Conservation (phyloP, 2,329 filamentous ascomycete genomes). For the Bipolaris victoriae region DNA sequence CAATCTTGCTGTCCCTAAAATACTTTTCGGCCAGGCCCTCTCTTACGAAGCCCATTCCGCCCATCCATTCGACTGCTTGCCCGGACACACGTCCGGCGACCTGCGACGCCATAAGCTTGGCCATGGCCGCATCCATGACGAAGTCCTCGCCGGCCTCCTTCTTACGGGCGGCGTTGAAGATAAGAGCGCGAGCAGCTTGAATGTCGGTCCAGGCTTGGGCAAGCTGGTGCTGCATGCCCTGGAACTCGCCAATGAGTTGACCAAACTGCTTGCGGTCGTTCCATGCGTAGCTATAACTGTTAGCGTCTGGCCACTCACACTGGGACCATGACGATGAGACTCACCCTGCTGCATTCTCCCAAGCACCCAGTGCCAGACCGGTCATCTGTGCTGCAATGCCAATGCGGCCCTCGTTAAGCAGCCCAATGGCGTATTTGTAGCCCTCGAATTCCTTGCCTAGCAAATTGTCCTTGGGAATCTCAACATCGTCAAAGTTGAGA, state of each 20-base stretch:
- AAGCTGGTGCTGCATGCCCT: constrained; percentile 99
- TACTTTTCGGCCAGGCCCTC: constrained; percentile 98
- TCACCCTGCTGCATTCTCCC: constrained; percentile 86
- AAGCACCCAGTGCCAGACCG: constrained; percentile 89
- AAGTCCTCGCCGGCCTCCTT: constrained; percentile 98
- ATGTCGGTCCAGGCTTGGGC: constrained; percentile 97
- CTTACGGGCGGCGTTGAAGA: constrained; percentile 95
- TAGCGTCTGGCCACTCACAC: constrained; percentile 1
- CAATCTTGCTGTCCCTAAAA: constrained; percentile 97
- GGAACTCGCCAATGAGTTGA: constrained; percentile 90
- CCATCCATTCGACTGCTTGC: constrained; percentile 97
- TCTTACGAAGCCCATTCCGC: constrained; percentile 96
- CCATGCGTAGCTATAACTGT: constrained; percentile 76
- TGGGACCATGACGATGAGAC: constrained; percentile 26
- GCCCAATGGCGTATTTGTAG: constrained; percentile 95
- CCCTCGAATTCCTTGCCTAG: constrained; percentile 88
- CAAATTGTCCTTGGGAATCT: constrained; percentile 85
- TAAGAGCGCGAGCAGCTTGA: constrained; percentile 83
- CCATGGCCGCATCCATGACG: constrained; percentile 95
- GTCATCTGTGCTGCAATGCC: constrained; percentile 99
- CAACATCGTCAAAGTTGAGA: constrained; percentile 95
- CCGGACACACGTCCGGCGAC: constrained; percentile 87
- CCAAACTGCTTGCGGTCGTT: constrained; percentile 99
- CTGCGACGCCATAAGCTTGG: constrained; percentile 92
- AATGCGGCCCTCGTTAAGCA: constrained; percentile 96